These are phyloP conservation scores for Primulina tabacum DNA, from an alignment of 257 asterid species.

Conservation along the genomic window DNA sequence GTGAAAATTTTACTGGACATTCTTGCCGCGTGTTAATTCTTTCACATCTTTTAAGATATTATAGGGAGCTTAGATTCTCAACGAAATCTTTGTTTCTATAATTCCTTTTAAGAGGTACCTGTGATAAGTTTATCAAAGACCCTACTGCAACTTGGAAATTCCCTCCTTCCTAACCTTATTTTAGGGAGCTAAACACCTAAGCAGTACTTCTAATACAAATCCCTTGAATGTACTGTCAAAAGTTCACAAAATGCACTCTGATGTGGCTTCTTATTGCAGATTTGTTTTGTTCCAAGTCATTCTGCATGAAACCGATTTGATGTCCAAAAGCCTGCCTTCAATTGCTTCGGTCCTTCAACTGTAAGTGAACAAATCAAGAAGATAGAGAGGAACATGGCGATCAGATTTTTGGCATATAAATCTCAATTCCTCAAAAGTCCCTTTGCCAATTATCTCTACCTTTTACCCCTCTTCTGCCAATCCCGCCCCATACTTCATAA, in stretches of 20 bases:
- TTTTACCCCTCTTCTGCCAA: constrained; percentile 21
- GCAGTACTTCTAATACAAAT: too few species aligned
- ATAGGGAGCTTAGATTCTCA: too few species aligned
- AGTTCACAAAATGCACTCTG: neutral
- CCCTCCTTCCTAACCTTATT: too few species aligned
- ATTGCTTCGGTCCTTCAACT: constrained; percentile 7
- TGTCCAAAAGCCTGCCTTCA: constrained; percentile 6
- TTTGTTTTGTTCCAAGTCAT: neutral
- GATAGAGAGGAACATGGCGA: constrained; percentile 33
- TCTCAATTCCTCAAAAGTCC: constrained; percentile 33
- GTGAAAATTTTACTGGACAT: too few species aligned
- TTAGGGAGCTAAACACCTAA: too few species aligned
- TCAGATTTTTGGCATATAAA: constrained; percentile 42
- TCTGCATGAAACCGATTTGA: neutral
- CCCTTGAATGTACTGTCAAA: too few species aligned
- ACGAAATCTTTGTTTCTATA: too few species aligned
- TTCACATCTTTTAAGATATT: too few species aligned
- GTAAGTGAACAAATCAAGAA: neutral
- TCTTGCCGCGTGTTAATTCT: too few species aligned
- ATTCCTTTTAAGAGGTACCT: too few species aligned
- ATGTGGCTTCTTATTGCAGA: neutral
- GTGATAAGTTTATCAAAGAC: too few species aligned
- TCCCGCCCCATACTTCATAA: constrained; percentile 27
- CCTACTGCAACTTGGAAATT: too few species aligned
- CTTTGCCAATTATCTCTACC: constrained; percentile 20